These are phyloP conservation scores for Cercospora zeina DNA, from an alignment of 2,329 filamentous ascomycete genomes.

Conservation along the genomic window DNA sequence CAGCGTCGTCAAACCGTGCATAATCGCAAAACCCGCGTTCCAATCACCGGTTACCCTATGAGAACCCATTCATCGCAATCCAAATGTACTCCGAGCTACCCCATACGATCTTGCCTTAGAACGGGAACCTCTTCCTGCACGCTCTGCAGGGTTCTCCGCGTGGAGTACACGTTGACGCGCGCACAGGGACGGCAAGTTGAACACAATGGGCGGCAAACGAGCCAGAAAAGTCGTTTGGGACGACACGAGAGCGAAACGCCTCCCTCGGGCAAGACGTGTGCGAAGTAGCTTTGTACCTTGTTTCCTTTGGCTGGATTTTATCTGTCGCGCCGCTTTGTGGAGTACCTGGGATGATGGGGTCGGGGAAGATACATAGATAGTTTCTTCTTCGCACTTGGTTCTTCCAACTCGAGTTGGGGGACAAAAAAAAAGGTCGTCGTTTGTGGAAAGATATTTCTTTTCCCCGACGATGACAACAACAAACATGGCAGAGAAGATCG, in stretches of 20 bases:
- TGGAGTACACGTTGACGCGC: constrained; percentile 2
- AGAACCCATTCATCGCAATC: not conserved
- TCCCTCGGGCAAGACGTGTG: constrained; percentile 1
- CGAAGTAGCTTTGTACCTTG: not conserved
- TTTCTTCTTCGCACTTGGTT: not conserved
- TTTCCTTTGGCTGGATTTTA: not conserved
- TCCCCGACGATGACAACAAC: no score
- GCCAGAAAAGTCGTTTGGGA: not conserved
- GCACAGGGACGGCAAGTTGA: not conserved
- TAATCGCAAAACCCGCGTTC: not conserved
- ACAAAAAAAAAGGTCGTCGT: no score
- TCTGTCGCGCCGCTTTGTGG: not conserved
- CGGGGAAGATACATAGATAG: not conserved
- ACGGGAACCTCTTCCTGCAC: not conserved
- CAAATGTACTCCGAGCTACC: not conserved
- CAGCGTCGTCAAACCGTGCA: not conserved
- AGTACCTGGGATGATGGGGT: not conserved
- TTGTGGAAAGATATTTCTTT: not conserved
- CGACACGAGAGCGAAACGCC: constrained; percentile 6
- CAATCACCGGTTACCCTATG: not conserved
- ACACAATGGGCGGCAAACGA: not conserved
- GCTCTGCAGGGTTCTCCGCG: constrained; percentile 7
- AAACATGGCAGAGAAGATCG: not conserved
- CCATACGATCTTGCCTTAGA: not conserved
- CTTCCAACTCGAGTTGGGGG: not conserved